Percentiles rank a stretch among this genome's conserved stretches.
Conservation (phyloP, 768 basidiomycete species). For the Gyrodon lividus region DNA sequence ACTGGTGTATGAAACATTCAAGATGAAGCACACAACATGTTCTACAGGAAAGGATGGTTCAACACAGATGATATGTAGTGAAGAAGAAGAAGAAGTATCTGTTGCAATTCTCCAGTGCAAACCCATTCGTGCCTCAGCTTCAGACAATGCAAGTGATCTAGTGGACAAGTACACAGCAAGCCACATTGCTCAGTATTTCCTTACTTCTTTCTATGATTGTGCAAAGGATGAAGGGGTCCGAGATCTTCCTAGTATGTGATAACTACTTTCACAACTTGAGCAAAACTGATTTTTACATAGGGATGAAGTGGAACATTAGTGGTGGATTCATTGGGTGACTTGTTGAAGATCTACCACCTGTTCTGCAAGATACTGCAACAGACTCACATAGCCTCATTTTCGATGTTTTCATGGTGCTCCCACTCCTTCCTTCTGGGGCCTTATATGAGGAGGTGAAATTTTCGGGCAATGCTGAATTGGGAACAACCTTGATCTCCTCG, state of each 20-base stretch:
- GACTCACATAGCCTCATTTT: background rate
- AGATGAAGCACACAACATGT: too few relatives aligned
- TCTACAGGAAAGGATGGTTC: too few relatives aligned
- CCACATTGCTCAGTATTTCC: background rate
- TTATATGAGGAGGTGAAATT: conserved; percentile 12
- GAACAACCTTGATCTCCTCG: conserved; percentile 12
- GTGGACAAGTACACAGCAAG: background rate
- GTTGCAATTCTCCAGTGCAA: conserved; percentile 7
- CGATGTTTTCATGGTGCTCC: background rate
- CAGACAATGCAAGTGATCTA: background rate
- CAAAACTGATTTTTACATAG: background rate
- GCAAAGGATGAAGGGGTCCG: background rate
- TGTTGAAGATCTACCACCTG: background rate
- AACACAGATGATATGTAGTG: too few relatives aligned
- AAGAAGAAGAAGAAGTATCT: too few relatives aligned
- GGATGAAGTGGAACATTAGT: background rate
- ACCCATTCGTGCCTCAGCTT: background rate
- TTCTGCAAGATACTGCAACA: background rate
- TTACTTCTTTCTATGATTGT: background rate
- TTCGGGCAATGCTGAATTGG: conserved; percentile 14
- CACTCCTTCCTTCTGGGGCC: background rate
- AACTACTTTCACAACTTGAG: background rate
- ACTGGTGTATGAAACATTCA: too few relatives aligned
- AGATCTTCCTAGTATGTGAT: background rate
- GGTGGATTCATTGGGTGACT: background rate